A percentile compares a stretch with the other conserved stretches of the same genome.
phyloP scores from a whole-genome alignment of 495 filamentous ascomycete species.

The Hypoxylon perforatum region DNA sequence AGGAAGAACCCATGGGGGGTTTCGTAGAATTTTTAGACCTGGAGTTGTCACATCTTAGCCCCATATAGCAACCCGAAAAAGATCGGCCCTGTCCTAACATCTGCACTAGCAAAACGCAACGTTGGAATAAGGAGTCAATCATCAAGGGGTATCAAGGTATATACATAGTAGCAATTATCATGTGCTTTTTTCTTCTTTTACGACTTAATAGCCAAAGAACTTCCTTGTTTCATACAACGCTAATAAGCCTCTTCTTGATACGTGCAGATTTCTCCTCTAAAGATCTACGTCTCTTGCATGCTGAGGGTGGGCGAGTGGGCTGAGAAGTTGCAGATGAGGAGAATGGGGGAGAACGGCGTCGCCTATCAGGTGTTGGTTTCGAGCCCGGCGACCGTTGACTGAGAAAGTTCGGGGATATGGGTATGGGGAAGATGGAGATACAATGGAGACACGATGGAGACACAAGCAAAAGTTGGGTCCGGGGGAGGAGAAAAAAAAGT shows the following conservation, averaged over 20 bases:
- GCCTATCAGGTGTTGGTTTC: constrained; percentile 17
- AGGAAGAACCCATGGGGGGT: constrained; percentile 6
- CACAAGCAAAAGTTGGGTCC: constrained; percentile 24
- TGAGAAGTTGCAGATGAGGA: constrained; percentile 16
- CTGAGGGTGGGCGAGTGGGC: constrained; percentile 29
- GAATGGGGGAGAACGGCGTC: constrained; percentile 4
- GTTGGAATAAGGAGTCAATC: not conserved
- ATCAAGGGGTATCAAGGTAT: not conserved
- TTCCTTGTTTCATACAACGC: constrained; percentile 25
- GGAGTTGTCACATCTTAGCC: constrained; percentile 22
- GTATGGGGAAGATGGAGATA: constrained; percentile 27
- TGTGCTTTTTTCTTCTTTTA: constrained; percentile 17
- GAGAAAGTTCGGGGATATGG: constrained; percentile 15
- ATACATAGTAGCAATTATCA: constrained; percentile 17
- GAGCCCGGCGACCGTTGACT: constrained; percentile 15
- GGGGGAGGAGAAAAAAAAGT: constrained; percentile 30
- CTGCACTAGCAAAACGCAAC: not conserved
- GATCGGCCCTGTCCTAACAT: not conserved
- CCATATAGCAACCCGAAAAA: constrained; percentile 30
- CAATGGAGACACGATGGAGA: too few species aligned
- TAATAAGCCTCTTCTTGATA: constrained; percentile 20
- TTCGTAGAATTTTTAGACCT: constrained; percentile 3
- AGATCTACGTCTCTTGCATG: constrained; percentile 30
- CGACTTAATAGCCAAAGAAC: not conserved
- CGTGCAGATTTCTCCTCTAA: constrained; percentile 25